These are phyloP conservation scores for Podaxis carcinomalis DNA, from an alignment of 768 basidiomycete genomes.

Conservation along the genomic window DNA sequence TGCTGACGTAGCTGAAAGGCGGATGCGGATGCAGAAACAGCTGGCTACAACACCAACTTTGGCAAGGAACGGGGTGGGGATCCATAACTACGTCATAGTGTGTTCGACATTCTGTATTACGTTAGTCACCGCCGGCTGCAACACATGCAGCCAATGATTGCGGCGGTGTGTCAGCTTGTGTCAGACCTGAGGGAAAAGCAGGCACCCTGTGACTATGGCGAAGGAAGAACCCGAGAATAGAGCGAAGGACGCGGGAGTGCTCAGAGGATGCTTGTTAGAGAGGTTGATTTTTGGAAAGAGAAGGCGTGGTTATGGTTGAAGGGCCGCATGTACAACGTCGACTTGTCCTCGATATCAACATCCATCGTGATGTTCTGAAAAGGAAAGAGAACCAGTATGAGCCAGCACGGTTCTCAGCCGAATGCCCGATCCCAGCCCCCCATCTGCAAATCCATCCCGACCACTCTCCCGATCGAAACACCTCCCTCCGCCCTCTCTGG, in stretches of 20 bases:
- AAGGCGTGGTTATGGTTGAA: neutral
- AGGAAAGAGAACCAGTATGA: slow-evolving; percentile 3
- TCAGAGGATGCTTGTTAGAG: neutral
- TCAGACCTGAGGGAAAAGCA: neutral
- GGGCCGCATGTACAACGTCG: neutral
- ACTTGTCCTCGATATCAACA: neutral
- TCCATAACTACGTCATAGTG: neutral
- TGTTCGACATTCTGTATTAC: neutral
- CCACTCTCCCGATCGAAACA: neutral
- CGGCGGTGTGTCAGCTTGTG: neutral
- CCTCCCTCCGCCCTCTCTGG: neutral
- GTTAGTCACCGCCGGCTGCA: neutral
- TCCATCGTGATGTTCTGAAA: neutral
- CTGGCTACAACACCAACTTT: neutral
- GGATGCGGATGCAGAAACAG: neutral
- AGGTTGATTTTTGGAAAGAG: neutral
- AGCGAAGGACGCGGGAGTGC: neutral
- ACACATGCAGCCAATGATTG: neutral
- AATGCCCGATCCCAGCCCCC: neutral
- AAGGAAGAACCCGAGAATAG: neutral
- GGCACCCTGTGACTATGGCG: neutral
- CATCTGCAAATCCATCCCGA: neutral
- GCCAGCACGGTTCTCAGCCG: neutral
- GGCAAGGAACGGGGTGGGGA: slow-evolving; percentile 1
- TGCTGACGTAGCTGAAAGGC: neutral